Evolutionary conservation across 1,139 yeast genomes (phyloP).

Genomic region (Suhomyces panamericanus): DNA sequence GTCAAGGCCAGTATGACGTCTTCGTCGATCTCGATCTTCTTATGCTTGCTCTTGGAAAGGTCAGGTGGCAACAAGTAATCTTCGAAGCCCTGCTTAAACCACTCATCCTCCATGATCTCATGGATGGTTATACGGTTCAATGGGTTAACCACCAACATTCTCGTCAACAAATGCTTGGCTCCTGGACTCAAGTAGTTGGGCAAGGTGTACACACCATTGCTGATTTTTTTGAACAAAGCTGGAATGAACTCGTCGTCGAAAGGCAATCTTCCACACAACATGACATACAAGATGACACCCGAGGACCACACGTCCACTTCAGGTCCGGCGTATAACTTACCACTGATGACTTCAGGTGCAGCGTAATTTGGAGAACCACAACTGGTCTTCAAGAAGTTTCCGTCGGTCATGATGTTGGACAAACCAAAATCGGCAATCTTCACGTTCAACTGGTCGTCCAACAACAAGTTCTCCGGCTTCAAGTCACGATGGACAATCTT

Average conservation of each 20-base stretch:
- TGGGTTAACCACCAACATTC: constrained; percentile 97
- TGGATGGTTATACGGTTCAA: constrained; percentile 91
- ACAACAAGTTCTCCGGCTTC: constrained; percentile 88
- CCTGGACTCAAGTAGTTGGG: constrained; percentile 89
- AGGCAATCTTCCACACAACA: constrained; percentile 96
- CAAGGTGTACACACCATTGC: constrained; percentile 90
- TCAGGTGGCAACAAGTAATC: constrained; percentile 80
- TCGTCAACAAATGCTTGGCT: constrained; percentile 80
- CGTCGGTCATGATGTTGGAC: constrained; percentile 97
- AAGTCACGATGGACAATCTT: constrained; percentile 96
- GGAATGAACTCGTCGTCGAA: constrained; percentile 98
- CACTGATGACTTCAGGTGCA: constrained; percentile 97
- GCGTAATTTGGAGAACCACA: constrained; percentile 99
- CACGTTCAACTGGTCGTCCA: constrained; percentile 89
- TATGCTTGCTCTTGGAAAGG: constrained; percentile 42
- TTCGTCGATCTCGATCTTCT: constrained; percentile 63
- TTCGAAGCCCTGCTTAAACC: constrained; percentile 87
- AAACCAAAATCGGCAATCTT: constrained; percentile 97
- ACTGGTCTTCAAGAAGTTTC: constrained; percentile 90
- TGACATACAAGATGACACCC: constrained; percentile 93
- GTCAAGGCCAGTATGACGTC: constrained; percentile 77
- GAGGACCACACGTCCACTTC: constrained; percentile 99
- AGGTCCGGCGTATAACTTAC: constrained; percentile 96
- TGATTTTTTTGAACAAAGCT: constrained; percentile 88
- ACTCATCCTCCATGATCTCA: constrained; percentile 92